Percentiles rank a stretch among this genome's conserved stretches.
Conservation (phyloP, 495 filamentous ascomycete species). For the Penicillium cinerascens region DNA sequence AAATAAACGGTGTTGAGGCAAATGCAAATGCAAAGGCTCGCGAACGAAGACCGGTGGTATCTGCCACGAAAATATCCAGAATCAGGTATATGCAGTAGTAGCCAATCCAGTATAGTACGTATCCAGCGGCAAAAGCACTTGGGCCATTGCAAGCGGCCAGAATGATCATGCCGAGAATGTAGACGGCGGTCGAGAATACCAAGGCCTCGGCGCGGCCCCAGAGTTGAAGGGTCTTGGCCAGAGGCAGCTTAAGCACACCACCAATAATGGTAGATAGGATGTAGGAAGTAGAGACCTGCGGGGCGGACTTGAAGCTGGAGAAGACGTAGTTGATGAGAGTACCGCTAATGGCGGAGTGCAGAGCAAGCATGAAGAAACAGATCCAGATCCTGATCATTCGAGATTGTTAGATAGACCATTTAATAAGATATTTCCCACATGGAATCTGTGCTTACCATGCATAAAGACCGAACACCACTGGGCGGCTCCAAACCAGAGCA, state of each 20-base stretch:
- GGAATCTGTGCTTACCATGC: slow-evolving; percentile 28
- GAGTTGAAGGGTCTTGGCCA: slow-evolving; percentile 65
- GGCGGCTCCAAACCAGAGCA: slow-evolving; percentile 39
- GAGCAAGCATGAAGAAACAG: slow-evolving; percentile 40
- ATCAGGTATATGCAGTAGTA: slow-evolving; percentile 56
- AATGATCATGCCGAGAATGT: slow-evolving; percentile 43
- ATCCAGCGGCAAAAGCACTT: slow-evolving; percentile 44
- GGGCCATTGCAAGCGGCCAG: slow-evolving; percentile 46
- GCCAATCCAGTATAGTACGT: slow-evolving; percentile 55
- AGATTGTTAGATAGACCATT: neutral
- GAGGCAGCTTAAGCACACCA: slow-evolving; percentile 62
- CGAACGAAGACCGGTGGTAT: slow-evolving; percentile 60
- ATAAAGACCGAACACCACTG: slow-evolving; percentile 32
- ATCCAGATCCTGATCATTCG: slow-evolving; percentile 37
- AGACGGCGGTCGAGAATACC: slow-evolving; percentile 35
- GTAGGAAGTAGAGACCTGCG: slow-evolving; percentile 35
- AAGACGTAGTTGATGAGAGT: slow-evolving; percentile 39
- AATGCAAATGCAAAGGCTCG: slow-evolving; percentile 60
- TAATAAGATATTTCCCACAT: neutral
- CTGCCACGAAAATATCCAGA: slow-evolving; percentile 60
- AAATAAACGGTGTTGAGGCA: slow-evolving; percentile 52
- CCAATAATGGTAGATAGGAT: slow-evolving; percentile 53
- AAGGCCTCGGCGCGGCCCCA: slow-evolving; percentile 60
- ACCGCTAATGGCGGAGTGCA: slow-evolving; percentile 35
- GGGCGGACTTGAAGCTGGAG: slow-evolving; percentile 32